Percentiles rank a stretch among this genome's conserved stretches.
Evolutionary conservation across 2,329 filamentous ascomycete species (phyloP).

Genomic region (Aspergillus alliaceus): DNA sequence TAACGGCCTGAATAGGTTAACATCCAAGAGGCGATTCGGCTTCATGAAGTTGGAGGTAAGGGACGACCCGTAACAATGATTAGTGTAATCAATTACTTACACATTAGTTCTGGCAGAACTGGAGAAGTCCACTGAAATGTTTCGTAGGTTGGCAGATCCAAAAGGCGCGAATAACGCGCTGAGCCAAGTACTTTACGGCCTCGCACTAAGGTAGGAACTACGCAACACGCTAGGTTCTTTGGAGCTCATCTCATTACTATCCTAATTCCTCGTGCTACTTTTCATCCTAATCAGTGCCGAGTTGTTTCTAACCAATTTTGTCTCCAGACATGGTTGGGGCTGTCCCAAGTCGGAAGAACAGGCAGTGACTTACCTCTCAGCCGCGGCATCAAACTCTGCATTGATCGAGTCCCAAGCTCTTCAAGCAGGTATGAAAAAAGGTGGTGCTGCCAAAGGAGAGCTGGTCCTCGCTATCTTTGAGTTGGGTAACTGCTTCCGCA

Average conservation of each 20-base stretch:
- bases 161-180: constrained; percentile 86
- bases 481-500: constrained; percentile 72
- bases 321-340: constrained; percentile 83
- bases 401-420: constrained; percentile 82
- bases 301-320: neutral
- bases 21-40: constrained; percentile 91
- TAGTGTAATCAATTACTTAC: neutral
- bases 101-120: constrained; percentile 55
- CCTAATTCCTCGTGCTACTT: neutral
- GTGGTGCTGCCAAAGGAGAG: constrained; percentile 92
- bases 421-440: constrained; percentile 84
- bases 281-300: neutral
- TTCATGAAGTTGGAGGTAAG: constrained; percentile 77
- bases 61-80: neutral
- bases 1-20: constrained; percentile 45
- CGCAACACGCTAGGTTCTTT: neutral
- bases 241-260: neutral
- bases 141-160: constrained; percentile 79
- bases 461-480: constrained; percentile 95
- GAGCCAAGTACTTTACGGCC: constrained; percentile 92
- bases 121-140: constrained; percentile 77
- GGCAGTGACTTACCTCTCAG: constrained; percentile 81
- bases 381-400: constrained; percentile 87
- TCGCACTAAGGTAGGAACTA: constrained; percentile 71
- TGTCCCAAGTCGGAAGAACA: constrained; percentile 69